Evolutionary conservation across 805 yeast genomes (phyloP).

Genomic region (Tetrapisispora iriomotensis): DNA sequence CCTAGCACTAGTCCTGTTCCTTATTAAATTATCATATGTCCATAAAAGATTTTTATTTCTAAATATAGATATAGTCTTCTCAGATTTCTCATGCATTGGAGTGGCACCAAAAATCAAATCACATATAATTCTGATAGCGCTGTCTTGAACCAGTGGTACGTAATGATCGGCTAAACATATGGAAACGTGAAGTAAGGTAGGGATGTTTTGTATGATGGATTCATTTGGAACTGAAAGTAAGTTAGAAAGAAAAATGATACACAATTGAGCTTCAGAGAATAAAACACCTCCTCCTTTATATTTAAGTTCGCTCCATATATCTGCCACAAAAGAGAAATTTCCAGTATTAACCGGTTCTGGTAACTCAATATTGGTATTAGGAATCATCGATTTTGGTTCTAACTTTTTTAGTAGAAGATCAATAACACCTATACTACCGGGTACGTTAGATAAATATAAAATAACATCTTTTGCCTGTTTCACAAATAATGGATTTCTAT

Average conservation of each 20-base stretch:
- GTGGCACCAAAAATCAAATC: slow-evolving; percentile 59
- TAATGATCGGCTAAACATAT: slow-evolving; percentile 84
- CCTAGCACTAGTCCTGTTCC: slow-evolving; percentile 67
- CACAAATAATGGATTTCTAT: slow-evolving; percentile 65
- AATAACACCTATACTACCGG: slow-evolving; percentile 45
- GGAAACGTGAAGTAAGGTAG: slow-evolving; percentile 68
- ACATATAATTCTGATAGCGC: slow-evolving; percentile 66
- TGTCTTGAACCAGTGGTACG: slow-evolving; percentile 70
- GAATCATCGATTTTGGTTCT: slow-evolving; percentile 86
- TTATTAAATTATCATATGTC: slow-evolving; percentile 78
- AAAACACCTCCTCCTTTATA: slow-evolving; percentile 57
- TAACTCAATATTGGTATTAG: slow-evolving; percentile 38
- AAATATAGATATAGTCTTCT: slow-evolving; percentile 47
- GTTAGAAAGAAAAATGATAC: slow-evolving; percentile 78
- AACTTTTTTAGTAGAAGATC: slow-evolving; percentile 60
- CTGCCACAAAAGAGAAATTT: slow-evolving; percentile 66
- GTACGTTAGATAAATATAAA: slow-evolving; percentile 48
- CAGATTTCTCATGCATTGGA: slow-evolving; percentile 42
- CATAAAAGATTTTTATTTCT: slow-evolving; percentile 49
- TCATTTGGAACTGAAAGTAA: slow-evolving; percentile 60
- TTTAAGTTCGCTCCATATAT: slow-evolving; percentile 49
- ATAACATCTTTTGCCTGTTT: slow-evolving; percentile 73
- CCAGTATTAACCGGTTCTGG: slow-evolving; percentile 29
- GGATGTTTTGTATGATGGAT: slow-evolving; percentile 47
- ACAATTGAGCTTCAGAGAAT: slow-evolving; percentile 79